phyloP scores from a whole-genome alignment of 139 green algal species.

The Chlorella sp. region DNA sequence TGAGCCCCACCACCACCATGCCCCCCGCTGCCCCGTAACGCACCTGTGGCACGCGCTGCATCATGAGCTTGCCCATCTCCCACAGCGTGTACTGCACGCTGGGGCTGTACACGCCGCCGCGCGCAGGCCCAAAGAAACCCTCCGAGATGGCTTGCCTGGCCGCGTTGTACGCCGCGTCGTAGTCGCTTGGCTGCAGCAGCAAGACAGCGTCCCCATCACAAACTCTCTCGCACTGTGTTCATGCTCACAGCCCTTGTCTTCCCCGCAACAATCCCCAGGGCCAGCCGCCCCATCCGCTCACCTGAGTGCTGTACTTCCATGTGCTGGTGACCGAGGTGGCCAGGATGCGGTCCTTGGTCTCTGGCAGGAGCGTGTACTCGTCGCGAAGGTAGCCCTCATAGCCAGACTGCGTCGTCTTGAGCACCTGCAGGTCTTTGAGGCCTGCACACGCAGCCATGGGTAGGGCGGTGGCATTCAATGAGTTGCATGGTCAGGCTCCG shows the following conservation, averaged over 20 bases:
- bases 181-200: not conserved
- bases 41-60: constrained; percentile 52
- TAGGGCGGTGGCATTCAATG: too few species aligned
- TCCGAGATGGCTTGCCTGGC: constrained; percentile 14
- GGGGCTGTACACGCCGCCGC: constrained; percentile 79
- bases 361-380: constrained; percentile 81
- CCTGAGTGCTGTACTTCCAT: constrained; percentile 65
- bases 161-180: not conserved
- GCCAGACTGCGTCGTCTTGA: constrained; percentile 92
- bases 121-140: constrained; percentile 78
- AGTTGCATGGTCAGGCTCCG: too few species aligned
- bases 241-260: too few species aligned
- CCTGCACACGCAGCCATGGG: too few species aligned
- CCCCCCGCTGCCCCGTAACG: too few species aligned
- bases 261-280: too few species aligned
- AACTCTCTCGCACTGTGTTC: too few species aligned
- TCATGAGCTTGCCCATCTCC: constrained; percentile 64
- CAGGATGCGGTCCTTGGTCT: constrained; percentile 84
- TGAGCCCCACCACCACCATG: too few species aligned
- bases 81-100: constrained; percentile 90
- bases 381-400: constrained; percentile 88
- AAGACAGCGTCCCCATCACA: too few species aligned
- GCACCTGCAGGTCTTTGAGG: constrained; percentile 36
- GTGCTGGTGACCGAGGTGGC: constrained; percentile 74
- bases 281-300: too few species aligned